These are phyloP conservation scores for Odonthalia washingtoniensis DNA, from an alignment of 31 red algal species.

Conservation along the genomic window DNA sequence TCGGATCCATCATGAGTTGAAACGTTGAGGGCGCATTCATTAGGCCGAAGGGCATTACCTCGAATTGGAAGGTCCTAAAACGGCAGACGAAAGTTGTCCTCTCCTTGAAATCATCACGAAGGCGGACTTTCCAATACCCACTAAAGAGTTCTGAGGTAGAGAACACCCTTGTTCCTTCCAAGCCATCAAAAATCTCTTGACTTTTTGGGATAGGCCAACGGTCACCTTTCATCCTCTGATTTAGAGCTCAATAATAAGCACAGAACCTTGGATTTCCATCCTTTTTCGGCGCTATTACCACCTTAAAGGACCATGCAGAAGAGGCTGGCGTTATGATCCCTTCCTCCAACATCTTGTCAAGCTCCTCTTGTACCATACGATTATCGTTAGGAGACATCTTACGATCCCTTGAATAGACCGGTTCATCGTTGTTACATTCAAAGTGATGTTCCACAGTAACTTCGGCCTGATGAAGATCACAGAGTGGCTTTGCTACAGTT, in stretches of 20 bases:
- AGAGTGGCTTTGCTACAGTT: no score
- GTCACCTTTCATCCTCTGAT: constrained; percentile 13
- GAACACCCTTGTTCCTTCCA: no score
- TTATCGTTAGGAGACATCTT: background rate
- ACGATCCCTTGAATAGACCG: background rate
- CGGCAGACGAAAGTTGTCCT: constrained; percentile 24
- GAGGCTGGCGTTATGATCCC: background rate
- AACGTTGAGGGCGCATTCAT: no score
- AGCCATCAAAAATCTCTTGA: constrained; percentile 9
- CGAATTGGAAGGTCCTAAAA: constrained; percentile 12
- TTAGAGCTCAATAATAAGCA: background rate
- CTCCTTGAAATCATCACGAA: constrained; percentile 4
- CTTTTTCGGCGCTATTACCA: background rate
- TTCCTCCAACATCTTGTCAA: constrained; percentile 20
- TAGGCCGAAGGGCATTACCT: constrained; percentile 48
- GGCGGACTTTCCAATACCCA: no score
- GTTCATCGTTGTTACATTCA: background rate
- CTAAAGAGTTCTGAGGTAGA: no score
- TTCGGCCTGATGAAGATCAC: no score
- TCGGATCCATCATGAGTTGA: no score
- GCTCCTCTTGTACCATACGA: background rate
- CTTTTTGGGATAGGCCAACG: constrained; percentile 22
- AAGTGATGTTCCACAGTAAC: no score
- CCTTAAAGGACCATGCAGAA: background rate
- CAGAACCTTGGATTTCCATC: constrained; percentile 5